Base-by-base conservation (phyloP, 1,139 yeast genomes). In the Ogataea hybrid region DNA sequence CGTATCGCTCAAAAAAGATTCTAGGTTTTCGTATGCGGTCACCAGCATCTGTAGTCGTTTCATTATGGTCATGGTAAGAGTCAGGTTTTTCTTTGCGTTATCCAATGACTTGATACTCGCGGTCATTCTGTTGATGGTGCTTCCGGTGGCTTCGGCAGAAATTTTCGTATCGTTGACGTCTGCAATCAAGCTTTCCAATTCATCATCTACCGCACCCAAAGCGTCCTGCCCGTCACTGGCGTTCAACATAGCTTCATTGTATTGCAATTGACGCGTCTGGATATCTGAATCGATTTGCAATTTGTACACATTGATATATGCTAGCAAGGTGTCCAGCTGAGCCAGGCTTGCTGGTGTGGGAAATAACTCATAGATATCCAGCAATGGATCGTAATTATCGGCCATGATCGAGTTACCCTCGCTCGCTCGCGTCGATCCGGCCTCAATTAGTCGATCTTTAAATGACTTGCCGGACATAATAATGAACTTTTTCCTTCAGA, bases 11-110 rank as follows among this genome's bases (percentile, higher is more conserved):
- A 81, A 67, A 39, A 77, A 67, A 5, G 64, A 59, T 21, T 74
- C 73, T 40, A 92, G 71, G 45, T 79, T 80, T 37, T 80, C 80
- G 59, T 84, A 84, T 11, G 96, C 94, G 25, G 81, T 81, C 3
- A 87, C 73, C 41, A 92, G 70, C 85, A 90, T 90, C 58, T 89
- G 96, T 28, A 94, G 71, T 47, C 96, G 73, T 56, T 92, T 86
- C 48, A 92, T 71, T 27, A 90, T 79, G 1, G 95, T 88, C 85
- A 92, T 86, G 11, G 94, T 79, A 27, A 79, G 70, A 3, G 88
- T 90, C 40, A 92, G 68, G 59, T 92, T 92, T 59, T 78, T 79
- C 67, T 92, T 94, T 34, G 89, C 81, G 41, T 76, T 77, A 62
- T 92, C 98, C 46, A 92, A 70, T 28, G 74, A 69, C 53, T 87